Evolutionary conservation across 331 rosid species (phyloP).

Genomic region (Rosa hybrid): DNA sequence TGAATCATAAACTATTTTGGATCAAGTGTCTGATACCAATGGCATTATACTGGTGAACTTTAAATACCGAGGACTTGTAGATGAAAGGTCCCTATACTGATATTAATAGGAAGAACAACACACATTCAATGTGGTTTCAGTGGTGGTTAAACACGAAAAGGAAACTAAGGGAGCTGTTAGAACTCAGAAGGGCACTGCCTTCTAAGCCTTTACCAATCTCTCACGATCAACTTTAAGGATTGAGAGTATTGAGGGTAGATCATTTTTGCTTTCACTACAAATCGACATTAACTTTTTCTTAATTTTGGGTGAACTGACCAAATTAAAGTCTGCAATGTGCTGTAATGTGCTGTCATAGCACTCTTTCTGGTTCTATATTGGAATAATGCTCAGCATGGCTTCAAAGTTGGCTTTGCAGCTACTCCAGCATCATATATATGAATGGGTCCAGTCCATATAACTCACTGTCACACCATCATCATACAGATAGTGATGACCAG

Average conservation of each 20-base stretch:
- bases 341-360: conserved; percentile 14
- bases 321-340: neutral
- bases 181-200: neutral
- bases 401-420: neutral
- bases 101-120: neutral
- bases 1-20: neutral
- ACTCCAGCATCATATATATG: neutral
- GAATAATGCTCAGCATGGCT: conserved; percentile 3
- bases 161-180: neutral
- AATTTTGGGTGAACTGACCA: neutral
- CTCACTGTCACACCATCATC: neutral
- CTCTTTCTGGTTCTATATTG: neutral
- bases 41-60: neutral
- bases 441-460: neutral
- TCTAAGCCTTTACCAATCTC: neutral
- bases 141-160: neutral
- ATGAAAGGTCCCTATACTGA: neutral
- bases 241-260: neutral
- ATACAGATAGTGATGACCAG: neutral
- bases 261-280: neutral
- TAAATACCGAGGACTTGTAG: neutral
- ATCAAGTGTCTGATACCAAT: neutral
- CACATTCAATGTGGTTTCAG: neutral
- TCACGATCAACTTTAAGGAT: neutral
- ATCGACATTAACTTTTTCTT: neutral